Percentiles rank a stretch among this genome's conserved stretches.
Evolutionary conservation across 768 basidiomycete genomes (phyloP).

Genomic region (Pleurotus tuber-regium): DNA sequence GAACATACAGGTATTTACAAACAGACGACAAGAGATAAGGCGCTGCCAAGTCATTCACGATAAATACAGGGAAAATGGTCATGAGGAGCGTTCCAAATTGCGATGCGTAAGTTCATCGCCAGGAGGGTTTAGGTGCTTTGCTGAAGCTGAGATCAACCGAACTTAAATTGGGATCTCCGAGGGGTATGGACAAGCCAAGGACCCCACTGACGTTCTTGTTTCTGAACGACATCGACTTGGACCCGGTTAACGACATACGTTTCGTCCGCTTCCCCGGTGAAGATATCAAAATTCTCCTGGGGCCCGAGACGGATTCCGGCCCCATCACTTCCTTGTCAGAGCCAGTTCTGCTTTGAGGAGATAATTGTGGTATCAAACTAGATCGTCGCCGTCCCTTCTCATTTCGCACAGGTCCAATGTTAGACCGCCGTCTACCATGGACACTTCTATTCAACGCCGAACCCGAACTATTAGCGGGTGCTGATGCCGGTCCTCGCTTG

Average conservation of each 20-base stretch:
- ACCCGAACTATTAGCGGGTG: conserved; percentile 25
- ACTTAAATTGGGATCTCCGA: conserved; percentile 44
- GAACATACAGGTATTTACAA: neutral
- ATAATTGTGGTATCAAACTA: conserved; percentile 75
- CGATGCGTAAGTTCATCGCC: conserved; percentile 43
- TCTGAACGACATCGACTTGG: conserved; percentile 26
- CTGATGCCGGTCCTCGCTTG: conserved; percentile 51
- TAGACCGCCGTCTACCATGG: conserved; percentile 62
- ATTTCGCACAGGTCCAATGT: conserved; percentile 69
- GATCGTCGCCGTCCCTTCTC: conserved; percentile 76
- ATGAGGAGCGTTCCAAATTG: conserved; percentile 9
- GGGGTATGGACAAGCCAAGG: conserved; percentile 27
- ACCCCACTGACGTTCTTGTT: conserved; percentile 15
- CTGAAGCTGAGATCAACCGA: conserved; percentile 46
- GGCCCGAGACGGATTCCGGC: conserved; percentile 16
- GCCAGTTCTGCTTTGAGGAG: conserved; percentile 39
- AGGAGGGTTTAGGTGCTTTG: conserved; percentile 49
- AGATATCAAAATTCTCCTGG: conserved; percentile 37
- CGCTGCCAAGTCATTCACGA: conserved; percentile 4
- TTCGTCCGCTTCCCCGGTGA: conserved; percentile 63
- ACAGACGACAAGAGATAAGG: neutral
- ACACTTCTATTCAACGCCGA: conserved; percentile 20
- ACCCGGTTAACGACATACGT: conserved; percentile 51
- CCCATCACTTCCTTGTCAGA: conserved; percentile 23
- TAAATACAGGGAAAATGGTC: conserved; percentile 10